Base-by-base conservation (phyloP, 1,284 basidiomycete genomes). In the Tetrapyrgos nigripes region DNA sequence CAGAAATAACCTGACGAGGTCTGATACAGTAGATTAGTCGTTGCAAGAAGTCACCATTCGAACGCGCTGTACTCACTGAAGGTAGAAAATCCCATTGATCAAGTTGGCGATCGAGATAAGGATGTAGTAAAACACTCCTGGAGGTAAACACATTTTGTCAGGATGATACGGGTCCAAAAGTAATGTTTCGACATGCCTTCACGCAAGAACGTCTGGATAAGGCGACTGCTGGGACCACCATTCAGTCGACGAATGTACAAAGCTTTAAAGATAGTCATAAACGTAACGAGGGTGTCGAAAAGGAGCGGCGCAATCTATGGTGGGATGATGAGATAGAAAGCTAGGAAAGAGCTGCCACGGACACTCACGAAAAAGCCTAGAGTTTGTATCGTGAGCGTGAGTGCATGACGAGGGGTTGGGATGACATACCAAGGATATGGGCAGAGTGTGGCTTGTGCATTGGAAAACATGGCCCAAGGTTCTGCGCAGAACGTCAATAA, bases 21-120 rank as follows among this genome's bases (percentile, higher is more conserved):
- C 89, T 92, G 59, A 57, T 10, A 26, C 37, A 9, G 8, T 31
- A 31, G 35, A 3, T 58, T 58, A 56, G 54, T 44, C 55, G 55
- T 59, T 43, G 43, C 63, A 47, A 48, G 45, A 31, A 46, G 53
- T 61, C 6, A 60, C 40, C 63, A 53, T 45, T 64, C 37, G 45
- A 53, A 10, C 50, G 46, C 29, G 50, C 24, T 48, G 43, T 13
- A 70, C 85, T 64, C 65, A 90, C 89, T 92, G 90, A 23, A 92
- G 82, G 72, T 92, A 92, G 72, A 92, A 92, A 45, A 92, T 88
- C 37, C 91, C 90, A 65, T 92, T 92, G 70, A 91, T 79, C 82
- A 92, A 74, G 74, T 92, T 92, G 52, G 90, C 90, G 55, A 91
- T 84, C 14, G 90, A 91, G 67, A 92, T 92, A 63, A 92, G 72